A percentile compares a stretch with the other conserved stretches of the same genome.
Evolutionary conservation across 768 basidiomycete species (phyloP).

Genomic region (Termitomyces eurrhizus): DNA sequence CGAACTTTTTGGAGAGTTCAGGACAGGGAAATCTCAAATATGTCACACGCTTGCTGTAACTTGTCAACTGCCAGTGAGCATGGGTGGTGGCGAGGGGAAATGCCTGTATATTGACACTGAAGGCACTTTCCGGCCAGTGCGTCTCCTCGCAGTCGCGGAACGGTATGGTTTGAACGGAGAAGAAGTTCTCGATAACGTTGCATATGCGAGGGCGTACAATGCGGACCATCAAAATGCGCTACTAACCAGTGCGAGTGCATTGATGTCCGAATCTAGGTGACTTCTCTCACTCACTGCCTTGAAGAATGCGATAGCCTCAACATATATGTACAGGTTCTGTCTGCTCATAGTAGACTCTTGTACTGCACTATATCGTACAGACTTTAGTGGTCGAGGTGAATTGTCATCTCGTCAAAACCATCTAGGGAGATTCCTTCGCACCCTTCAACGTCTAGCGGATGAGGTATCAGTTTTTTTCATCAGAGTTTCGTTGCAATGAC

Average conservation of each 20-base stretch:
- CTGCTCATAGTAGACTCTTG: slow-evolving; percentile 95
- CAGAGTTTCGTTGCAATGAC: slow-evolving; percentile 14
- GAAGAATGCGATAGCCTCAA: slow-evolving; percentile 9
- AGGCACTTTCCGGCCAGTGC: slow-evolving; percentile 96
- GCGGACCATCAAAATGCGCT: slow-evolving; percentile 95
- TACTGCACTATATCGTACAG: slow-evolving; percentile 92
- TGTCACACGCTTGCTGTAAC: slow-evolving; percentile 98
- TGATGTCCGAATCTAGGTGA: slow-evolving; percentile 98
- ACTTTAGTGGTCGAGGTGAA: slow-evolving; percentile 94
- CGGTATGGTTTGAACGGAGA: slow-evolving; percentile 96
- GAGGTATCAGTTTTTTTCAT: slow-evolving; percentile 54
- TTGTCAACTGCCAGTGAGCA: slow-evolving; percentile 93
- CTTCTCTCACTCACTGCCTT: slow-evolving; percentile 11
- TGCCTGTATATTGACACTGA: slow-evolving; percentile 99
- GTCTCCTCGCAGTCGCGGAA: slow-evolving; percentile 92
- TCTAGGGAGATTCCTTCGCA: slow-evolving; percentile 92
- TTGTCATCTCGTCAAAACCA: slow-evolving; percentile 94
- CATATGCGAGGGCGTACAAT: slow-evolving; percentile 97
- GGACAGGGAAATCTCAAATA: slow-evolving; percentile 97
- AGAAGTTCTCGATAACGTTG: slow-evolving; percentile 97
- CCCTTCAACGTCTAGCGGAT: slow-evolving; percentile 89
- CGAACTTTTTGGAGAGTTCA: slow-evolving; percentile 96
- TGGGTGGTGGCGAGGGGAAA: slow-evolving; percentile 99
- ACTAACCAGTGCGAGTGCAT: slow-evolving; percentile 88
- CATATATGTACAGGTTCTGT: slow-evolving; percentile 66